These are phyloP conservation scores for Yamadazyma blattariae DNA, from an alignment of 1,139 yeast genomes.

Conservation along the genomic window DNA sequence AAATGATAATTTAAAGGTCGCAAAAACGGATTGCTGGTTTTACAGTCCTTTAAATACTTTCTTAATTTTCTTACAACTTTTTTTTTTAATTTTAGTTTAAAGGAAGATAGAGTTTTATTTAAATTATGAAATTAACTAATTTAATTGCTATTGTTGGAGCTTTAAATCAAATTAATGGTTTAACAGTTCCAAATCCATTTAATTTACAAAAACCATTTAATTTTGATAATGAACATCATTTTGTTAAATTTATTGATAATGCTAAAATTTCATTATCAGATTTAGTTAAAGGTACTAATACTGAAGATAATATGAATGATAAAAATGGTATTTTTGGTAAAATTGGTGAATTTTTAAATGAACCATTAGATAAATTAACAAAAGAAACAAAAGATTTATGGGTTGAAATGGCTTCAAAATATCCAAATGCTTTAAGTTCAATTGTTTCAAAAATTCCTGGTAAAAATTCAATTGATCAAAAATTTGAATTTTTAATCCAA, in stretches of 20 bases:
- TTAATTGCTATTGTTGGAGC: conserved; percentile 25
- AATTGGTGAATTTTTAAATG: conserved; percentile 40
- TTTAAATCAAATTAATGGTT: conserved; percentile 25
- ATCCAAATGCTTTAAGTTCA: conserved; percentile 50
- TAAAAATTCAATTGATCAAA: conserved; percentile 33
- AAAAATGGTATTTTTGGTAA: conserved; percentile 22
- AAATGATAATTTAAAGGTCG: too few relatives aligned
- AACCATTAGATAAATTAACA: conserved; percentile 46
- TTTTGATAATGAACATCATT: conserved; percentile 14
- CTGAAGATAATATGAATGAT: conserved; percentile 5
- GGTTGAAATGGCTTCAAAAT: conserved; percentile 58
- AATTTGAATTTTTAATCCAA: conserved; percentile 58
- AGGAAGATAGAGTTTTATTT: too few relatives aligned
- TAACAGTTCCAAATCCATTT: conserved; percentile 29
- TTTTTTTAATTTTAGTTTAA: too few relatives aligned
- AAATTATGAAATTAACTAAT: conserved; percentile 30
- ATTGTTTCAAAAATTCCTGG: conserved; percentile 54
- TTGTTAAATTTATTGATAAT: neutral
- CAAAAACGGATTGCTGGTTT: too few relatives aligned
- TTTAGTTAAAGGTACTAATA: neutral
- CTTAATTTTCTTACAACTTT: too few relatives aligned
- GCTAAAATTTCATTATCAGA: conserved; percentile 6
- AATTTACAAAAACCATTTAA: conserved; percentile 27
- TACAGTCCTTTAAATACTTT: too few relatives aligned
- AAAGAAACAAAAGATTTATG: conserved; percentile 51